Evolutionary conservation across 768 basidiomycete species (phyloP).

Genomic region (Termitomyces heimii): DNA sequence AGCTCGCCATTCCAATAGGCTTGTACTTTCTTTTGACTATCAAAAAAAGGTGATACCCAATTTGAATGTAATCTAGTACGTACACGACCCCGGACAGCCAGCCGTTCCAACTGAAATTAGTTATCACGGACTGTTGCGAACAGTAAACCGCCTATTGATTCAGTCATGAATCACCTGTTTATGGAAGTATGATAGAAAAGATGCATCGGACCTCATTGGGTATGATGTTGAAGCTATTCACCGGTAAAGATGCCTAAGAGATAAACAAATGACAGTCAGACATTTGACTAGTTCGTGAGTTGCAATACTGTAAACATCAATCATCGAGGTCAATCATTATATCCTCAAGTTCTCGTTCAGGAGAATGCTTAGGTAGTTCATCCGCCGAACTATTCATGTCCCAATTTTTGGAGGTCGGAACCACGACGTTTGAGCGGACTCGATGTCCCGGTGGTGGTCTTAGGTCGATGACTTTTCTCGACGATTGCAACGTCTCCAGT

Average conservation of each 20-base stretch:
- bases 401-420: background rate
- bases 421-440: slow-evolving; percentile 53
- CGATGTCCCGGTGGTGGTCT: slow-evolving; percentile 58
- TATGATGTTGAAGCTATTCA: background rate
- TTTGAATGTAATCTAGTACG: background rate
- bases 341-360: slow-evolving; percentile 7
- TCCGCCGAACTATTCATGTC: slow-evolving; percentile 13
- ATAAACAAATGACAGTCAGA: background rate
- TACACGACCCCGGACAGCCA: background rate
- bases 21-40: background rate
- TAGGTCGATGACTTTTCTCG: slow-evolving; percentile 50
- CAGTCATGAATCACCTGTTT: background rate
- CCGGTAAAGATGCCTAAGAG: background rate
- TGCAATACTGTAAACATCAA: background rate
- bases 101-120: background rate
- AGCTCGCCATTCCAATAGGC: background rate
- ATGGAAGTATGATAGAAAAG: background rate
- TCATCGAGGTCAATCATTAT: slow-evolving; percentile 44
- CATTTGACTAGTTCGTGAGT: background rate
- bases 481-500: slow-evolving; percentile 45
- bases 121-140: background rate
- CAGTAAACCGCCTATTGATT: background rate
- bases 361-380: slow-evolving; percentile 15
- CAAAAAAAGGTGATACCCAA: background rate
- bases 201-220: background rate